Conservation (phyloP, 2,329 filamentous ascomycete genomes). For the Monosporascus sp. region DNA sequence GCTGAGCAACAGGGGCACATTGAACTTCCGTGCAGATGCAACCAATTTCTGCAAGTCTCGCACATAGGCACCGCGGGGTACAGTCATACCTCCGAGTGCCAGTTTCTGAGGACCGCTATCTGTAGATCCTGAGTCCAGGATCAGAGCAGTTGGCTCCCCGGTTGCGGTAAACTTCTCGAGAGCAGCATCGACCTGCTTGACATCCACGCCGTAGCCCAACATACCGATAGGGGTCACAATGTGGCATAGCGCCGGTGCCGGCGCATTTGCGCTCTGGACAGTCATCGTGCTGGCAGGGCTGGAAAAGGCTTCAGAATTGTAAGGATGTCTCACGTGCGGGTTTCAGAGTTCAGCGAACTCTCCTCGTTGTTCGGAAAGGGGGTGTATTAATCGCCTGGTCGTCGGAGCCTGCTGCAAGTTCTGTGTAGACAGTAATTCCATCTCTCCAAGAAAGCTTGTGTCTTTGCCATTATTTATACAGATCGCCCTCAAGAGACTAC, state of each 20-base stretch:
- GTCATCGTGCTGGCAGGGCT: background rate
- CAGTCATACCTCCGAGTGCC: conserved; percentile 34
- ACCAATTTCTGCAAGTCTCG: conserved; percentile 37
- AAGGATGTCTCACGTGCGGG: background rate
- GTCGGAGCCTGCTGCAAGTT: no score
- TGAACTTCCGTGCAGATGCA: conserved; percentile 24
- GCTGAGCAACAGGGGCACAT: conserved; percentile 34
- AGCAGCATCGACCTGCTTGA: conserved; percentile 18
- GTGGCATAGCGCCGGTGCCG: conserved; percentile 23
- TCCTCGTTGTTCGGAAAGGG: background rate
- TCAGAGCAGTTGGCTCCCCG: conserved; percentile 25
- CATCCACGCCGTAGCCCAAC: conserved; percentile 43
- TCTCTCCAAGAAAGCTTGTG: no score
- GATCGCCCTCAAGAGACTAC: background rate
- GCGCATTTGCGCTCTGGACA: background rate
- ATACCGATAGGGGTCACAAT: conserved; percentile 43
- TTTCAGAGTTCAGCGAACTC: background rate
- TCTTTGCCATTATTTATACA: background rate
- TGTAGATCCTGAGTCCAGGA: conserved; percentile 29
- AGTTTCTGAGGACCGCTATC: conserved; percentile 34
- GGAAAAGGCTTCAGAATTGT: background rate
- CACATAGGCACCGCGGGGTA: conserved; percentile 31
- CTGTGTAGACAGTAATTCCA: no score
- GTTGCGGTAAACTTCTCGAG: conserved; percentile 21
- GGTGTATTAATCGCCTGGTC: background rate